Percentiles rank a stretch among this genome's conserved stretches.
Evolutionary conservation across 495 filamentous ascomycete genomes (phyloP).

Genomic region (Trichoderma gamsii): DNA sequence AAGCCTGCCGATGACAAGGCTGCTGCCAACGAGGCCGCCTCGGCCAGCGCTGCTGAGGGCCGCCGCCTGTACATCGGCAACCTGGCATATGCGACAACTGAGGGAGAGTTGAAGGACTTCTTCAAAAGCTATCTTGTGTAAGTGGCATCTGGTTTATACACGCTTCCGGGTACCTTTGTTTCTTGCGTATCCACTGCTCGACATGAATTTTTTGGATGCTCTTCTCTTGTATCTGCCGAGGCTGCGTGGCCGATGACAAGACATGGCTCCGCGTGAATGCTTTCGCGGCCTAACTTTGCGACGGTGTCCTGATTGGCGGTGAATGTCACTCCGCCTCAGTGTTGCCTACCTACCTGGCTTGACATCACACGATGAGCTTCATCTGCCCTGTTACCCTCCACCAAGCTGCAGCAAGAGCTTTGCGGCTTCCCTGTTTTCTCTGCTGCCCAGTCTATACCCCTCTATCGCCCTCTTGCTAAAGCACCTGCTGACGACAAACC

Average conservation of each 20-base stretch:
- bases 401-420: neutral
- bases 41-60: conserved; percentile 95
- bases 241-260: neutral
- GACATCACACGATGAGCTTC: conserved; percentile 6
- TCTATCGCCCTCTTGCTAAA: neutral
- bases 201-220: conserved; percentile 5
- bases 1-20: conserved; percentile 45
- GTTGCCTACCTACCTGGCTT: neutral
- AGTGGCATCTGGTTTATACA: conserved; percentile 39
- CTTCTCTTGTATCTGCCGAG: conserved; percentile 13
- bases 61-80: conserved; percentile 99
- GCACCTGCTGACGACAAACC: neutral
- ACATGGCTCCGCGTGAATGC: neutral
- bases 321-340: conserved; percentile 10
- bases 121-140: conserved; percentile 98
- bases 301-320: conserved; percentile 14
- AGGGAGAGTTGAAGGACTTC: conserved; percentile 99
- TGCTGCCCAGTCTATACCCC: neutral
- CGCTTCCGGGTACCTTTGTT: neutral
- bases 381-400: neutral
- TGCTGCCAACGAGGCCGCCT: conserved; percentile 74
- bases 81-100: conserved; percentile 98
- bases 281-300: conserved; percentile 9
- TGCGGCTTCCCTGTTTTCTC: conserved; percentile 14
- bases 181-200: neutral